A percentile compares a stretch with the other conserved stretches of the same genome.
These are phyloP conservation scores for Herpetomonas muscarum DNA, from an alignment of 208 protist species.

Conservation along the genomic window DNA sequence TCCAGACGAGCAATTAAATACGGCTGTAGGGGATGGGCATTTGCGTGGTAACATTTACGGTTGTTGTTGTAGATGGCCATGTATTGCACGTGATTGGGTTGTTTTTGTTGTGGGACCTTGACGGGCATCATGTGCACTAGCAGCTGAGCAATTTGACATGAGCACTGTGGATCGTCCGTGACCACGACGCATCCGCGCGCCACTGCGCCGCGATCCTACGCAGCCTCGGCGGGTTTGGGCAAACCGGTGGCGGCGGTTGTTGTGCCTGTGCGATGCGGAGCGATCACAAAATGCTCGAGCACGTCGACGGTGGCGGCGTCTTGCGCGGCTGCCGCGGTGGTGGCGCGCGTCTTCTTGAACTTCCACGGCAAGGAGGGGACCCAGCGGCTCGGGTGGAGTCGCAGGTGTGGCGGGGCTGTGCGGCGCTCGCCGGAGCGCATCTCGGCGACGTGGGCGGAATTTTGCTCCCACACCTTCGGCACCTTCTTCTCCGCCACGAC, in stretches of 20 bases:
- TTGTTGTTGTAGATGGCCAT: no score
- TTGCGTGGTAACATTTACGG: no score
- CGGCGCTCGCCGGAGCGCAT: conserved; percentile 12
- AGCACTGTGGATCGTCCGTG: no score
- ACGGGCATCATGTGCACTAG: no score
- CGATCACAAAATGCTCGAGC: conserved; percentile 1
- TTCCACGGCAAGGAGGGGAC: conserved; percentile 12
- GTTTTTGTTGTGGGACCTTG: no score
- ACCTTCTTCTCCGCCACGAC: conserved; percentile 59
- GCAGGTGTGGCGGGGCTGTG: conserved; percentile 63
- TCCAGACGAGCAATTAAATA: no score
- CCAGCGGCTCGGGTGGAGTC: conserved; percentile 61
- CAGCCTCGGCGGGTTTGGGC: no score
- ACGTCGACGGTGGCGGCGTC: not conserved
- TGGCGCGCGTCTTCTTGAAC: not conserved
- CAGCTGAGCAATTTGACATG: no score
- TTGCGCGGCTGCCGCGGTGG: not conserved
- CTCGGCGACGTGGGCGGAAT: conserved; percentile 39
- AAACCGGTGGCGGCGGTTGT: not conserved
- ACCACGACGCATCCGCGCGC: no score
- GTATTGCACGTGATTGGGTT: no score
- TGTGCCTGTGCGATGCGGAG: not conserved
- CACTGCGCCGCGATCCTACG: no score
- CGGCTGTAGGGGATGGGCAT: no score
- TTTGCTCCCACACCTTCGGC: conserved; percentile 62